phyloP scores from a whole-genome alignment of 768 basidiomycete species.

The Leccinum subgranulosum region DNA sequence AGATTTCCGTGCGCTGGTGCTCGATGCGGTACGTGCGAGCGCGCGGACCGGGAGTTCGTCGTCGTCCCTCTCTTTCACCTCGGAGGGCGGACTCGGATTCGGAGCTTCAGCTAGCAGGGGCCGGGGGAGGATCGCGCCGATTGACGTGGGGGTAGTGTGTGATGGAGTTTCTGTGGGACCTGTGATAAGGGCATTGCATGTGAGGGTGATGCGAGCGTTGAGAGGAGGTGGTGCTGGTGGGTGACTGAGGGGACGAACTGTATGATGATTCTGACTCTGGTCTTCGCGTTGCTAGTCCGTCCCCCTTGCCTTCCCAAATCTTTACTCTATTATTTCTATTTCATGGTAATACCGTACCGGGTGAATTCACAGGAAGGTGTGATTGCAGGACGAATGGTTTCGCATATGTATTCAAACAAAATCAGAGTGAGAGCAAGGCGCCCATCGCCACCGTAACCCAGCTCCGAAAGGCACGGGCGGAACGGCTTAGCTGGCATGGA shows the following conservation, averaged over 20 bases:
- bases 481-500: not conserved
- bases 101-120: not conserved
- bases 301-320: not conserved
- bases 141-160: constrained; percentile 66
- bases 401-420: not conserved
- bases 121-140: constrained; percentile 42
- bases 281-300: not conserved
- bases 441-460: not conserved
- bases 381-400: too few relatives aligned
- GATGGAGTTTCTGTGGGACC: constrained; percentile 44
- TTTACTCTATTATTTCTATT: not conserved
- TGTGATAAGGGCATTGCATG: constrained; percentile 49
- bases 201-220: constrained; percentile 38
- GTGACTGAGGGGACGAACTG: not conserved
- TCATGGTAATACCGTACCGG: not conserved
- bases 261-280: not conserved
- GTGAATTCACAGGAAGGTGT: not conserved
- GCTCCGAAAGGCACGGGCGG: not conserved
- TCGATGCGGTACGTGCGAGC: constrained; percentile 43
- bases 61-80: not conserved
- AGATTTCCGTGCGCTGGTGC: constrained; percentile 49
- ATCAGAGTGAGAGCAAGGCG: not conserved
- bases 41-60: not conserved
- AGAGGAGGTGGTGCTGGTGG: constrained; percentile 10
- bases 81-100: constrained; percentile 9